phyloP scores from a whole-genome alignment of 208 protist species.

The Herpetomonas tarakana region DNA sequence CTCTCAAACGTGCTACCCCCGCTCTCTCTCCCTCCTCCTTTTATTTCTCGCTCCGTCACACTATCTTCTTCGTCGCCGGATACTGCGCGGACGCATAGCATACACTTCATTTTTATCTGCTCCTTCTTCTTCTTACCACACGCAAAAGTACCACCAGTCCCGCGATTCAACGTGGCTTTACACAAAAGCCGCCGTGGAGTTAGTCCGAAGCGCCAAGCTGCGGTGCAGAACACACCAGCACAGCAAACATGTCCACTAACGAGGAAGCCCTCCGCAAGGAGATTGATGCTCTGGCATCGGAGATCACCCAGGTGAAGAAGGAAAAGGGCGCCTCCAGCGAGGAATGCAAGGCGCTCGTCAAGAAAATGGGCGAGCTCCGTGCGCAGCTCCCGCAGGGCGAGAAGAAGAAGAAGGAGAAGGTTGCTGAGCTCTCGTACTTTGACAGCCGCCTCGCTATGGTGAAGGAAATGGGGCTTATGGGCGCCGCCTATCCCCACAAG shows the following conservation, averaged over 20 bases:
- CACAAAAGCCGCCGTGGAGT: no score
- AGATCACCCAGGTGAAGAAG: constrained; percentile 77
- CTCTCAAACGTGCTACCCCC: no score
- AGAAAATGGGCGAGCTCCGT: constrained; percentile 73
- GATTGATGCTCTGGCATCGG: constrained; percentile 66
- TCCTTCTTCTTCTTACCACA: no score
- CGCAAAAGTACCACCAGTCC: no score
- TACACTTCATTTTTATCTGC: no score
- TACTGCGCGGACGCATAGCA: no score
- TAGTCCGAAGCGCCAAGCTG: no score
- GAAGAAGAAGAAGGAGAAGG: constrained; percentile 58
- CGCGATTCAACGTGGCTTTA: no score
- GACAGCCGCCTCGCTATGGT: constrained; percentile 88
- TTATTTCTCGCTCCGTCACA: no score
- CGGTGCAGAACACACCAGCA: no score
- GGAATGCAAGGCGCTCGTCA: constrained; percentile 71
- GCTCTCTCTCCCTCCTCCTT: no score
- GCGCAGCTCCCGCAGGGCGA: constrained; percentile 30
- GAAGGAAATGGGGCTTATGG: constrained; percentile 76
- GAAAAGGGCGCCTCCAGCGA: constrained; percentile 45
- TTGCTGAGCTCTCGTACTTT: constrained; percentile 70
- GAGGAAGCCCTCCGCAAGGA: constrained; percentile 50
- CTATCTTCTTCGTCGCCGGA: no score
- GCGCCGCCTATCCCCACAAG: constrained; percentile 98
- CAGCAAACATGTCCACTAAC: constrained; percentile 18